Evolutionary conservation across 805 yeast genomes (phyloP), one percentile per base, ranked within the genome.

Genomic region (Wickerhamomyces ciferrii): DNA sequence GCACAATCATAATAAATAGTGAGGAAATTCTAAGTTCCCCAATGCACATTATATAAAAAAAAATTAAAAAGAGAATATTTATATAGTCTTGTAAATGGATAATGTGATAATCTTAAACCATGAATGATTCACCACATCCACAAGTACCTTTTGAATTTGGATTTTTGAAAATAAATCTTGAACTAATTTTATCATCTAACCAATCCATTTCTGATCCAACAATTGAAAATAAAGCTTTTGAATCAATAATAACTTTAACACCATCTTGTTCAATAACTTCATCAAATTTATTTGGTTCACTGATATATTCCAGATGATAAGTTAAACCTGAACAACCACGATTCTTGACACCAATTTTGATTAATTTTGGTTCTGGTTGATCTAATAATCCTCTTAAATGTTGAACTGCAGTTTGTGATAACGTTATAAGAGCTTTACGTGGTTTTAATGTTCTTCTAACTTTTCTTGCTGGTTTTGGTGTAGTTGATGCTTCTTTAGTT

Each of bases 171-270:
- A 94, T 89, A 63, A 94, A 94, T 59, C 95, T 79, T 14, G 94
- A 83, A 29, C 90, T 78, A 52, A 94, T 72, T 65, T 89, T 91
- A 60, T 94, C 97, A 61, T 94, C 98, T 42, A 88, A 74, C 96
- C 97, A 94, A 67, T 94, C 99, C 99, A 94, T 94, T 67, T 91
- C 96, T 6, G 96, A 85, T 1, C 99, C 99, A 48, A 94, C 96
- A 40, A 94, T 91, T 55, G 95, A 84, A 66, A 94, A 91, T 45
- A 94, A 74, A 0, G 99, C 99, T 66, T 94, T 94, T 24, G 98
- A 92, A 64, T 94, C 99, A 41, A 94, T 88, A 46, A 91, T 74
- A 2, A 94, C 95, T 63, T 81, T 87, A 37, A 94, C 95, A 32
- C 96, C 97, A 59, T 91, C 96, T 68, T 92, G 98, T 53, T 80